These are phyloP conservation scores for Vanrija humicola DNA, from an alignment of 1,284 basidiomycete species.

Conservation along the genomic window DNA sequence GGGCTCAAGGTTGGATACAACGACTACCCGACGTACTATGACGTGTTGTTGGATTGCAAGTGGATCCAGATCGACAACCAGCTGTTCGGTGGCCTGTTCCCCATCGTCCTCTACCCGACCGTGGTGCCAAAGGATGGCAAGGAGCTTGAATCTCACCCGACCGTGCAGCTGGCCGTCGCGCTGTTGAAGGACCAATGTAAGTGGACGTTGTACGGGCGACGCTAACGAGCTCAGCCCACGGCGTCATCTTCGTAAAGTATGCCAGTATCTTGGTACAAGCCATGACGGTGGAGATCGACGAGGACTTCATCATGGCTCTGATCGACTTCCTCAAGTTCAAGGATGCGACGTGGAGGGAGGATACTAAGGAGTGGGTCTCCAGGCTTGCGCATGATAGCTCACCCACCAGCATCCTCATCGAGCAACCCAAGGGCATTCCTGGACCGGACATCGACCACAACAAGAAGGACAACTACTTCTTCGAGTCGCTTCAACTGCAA, in stretches of 20 bases:
- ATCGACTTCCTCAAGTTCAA: conserved; percentile 89
- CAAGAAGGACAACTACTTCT: conserved; percentile 76
- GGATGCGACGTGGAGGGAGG: conserved; percentile 81
- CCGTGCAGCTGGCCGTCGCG: conserved; percentile 81
- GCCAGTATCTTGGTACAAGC: conserved; percentile 92
- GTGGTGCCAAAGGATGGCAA: conserved; percentile 78
- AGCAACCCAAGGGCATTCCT: conserved; percentile 68
- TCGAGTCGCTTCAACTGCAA: conserved; percentile 95
- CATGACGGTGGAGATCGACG: conserved; percentile 91
- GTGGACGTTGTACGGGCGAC: conserved; percentile 11
- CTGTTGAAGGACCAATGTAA: conserved; percentile 89
- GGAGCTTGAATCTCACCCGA: conserved; percentile 79
- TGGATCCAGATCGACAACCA: conserved; percentile 96
- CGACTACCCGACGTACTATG: conserved; percentile 75
- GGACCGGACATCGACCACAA: conserved; percentile 64
- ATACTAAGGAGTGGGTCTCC: conserved; percentile 69
- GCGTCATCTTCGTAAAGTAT: conserved; percentile 95
- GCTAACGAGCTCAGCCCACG: conserved; percentile 57
- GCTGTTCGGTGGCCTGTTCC: conserved; percentile 91
- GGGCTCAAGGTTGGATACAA: conserved; percentile 81
- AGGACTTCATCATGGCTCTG: conserved; percentile 90
- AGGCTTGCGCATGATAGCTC: too few relatives aligned
- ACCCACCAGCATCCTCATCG: conserved; percentile 64
- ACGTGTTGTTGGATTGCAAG: conserved; percentile 77
- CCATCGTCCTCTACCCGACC: conserved; percentile 93